A percentile compares a stretch with the other conserved stretches of the same genome.
Evolutionary conservation across 345 rosid genomes (phyloP).

Genomic region (Syzygium oleosum): DNA sequence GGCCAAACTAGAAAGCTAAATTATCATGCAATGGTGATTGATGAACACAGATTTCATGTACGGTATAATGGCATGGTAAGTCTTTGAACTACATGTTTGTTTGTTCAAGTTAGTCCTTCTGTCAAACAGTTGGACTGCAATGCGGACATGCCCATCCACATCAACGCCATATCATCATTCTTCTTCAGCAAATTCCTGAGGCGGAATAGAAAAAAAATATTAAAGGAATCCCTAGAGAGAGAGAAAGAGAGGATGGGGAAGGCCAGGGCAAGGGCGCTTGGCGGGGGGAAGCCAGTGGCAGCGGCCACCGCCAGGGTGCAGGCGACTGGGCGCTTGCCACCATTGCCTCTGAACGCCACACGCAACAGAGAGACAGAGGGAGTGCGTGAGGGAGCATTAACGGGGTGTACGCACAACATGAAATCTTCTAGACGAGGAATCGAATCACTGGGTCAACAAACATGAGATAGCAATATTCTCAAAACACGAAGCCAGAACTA

Average conservation of each 20-base stretch:
- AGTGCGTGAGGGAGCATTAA: no score
- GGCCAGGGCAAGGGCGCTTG: no score
- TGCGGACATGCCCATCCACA: not conserved
- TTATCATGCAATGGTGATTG: no score
- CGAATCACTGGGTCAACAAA: not conserved
- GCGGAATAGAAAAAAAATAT: no score
- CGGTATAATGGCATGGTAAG: not conserved
- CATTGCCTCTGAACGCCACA: no score
- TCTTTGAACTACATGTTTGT: not conserved
- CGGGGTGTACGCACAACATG: no score
- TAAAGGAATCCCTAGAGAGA: no score
- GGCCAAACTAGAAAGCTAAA: no score
- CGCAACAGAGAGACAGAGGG: no score
- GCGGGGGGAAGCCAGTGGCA: not conserved
- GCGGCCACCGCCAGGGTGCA: not conserved
- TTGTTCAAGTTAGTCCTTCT: not conserved
- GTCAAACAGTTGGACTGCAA: no score
- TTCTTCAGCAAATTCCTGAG: not conserved
- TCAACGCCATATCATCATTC: not conserved
- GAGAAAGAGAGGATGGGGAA: no score
- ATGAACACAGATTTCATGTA: not conserved
- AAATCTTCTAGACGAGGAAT: not conserved
- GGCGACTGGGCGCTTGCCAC: no score
- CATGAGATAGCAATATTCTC: not conserved
- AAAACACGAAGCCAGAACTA: not conserved